phyloP scores from a whole-genome alignment of 2,329 filamentous ascomycete genomes.

The Volutella citrinella region DNA sequence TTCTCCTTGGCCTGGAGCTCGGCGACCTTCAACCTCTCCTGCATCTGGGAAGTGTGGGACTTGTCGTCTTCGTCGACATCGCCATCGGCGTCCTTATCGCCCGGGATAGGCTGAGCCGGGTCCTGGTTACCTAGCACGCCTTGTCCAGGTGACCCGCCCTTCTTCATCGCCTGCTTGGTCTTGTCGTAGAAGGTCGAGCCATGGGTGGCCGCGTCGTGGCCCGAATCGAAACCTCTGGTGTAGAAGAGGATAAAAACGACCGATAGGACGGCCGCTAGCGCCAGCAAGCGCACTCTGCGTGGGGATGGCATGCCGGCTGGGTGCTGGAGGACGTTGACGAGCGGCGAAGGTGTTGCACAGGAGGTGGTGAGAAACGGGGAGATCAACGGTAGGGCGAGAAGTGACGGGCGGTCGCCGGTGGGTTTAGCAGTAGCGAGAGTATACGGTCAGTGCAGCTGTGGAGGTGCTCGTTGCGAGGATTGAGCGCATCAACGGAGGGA shows the following conservation, averaged over 20 bases:
- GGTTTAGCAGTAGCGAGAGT: background rate
- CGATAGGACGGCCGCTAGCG: conserved; percentile 61
- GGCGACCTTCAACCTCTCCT: conserved; percentile 63
- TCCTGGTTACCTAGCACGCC: conserved; percentile 40
- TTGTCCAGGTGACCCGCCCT: conserved; percentile 30
- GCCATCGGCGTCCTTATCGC: conserved; percentile 53
- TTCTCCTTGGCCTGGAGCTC: conserved; percentile 66
- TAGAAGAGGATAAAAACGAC: conserved; percentile 72
- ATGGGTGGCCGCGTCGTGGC: conserved; percentile 42
- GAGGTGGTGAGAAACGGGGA: conserved; percentile 19
- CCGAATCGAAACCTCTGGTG: conserved; percentile 56
- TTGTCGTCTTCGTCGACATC: conserved; percentile 56
- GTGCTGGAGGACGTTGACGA: conserved; percentile 13
- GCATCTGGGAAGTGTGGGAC: conserved; percentile 48
- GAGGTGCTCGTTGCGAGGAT: conserved; percentile 4
- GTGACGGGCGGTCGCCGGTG: background rate
- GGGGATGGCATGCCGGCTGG: conserved; percentile 66
- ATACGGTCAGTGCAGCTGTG: background rate
- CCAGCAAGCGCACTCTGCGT: conserved; percentile 66
- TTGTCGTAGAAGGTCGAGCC: conserved; percentile 57
- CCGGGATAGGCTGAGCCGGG: conserved; percentile 37
- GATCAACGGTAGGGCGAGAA: background rate
- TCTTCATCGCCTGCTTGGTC: conserved; percentile 54
- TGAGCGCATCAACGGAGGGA: background rate
- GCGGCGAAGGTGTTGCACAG: conserved; percentile 16